Evolutionary conservation across 2,329 filamentous ascomycete species (phyloP).

Genomic region (Lojkania enalia): DNA sequence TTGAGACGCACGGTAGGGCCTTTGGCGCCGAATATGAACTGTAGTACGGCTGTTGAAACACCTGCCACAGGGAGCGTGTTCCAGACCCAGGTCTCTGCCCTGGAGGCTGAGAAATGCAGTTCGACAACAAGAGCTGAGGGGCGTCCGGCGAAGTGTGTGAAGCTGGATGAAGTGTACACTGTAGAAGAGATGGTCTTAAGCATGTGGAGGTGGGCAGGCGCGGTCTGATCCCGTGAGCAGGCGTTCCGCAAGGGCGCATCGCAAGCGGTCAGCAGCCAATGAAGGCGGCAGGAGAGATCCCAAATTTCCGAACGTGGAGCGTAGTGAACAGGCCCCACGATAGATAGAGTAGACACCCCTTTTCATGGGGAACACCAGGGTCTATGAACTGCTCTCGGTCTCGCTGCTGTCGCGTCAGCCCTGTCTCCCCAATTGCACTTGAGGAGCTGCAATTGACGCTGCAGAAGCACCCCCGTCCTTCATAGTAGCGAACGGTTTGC

Average conservation of each 20-base stretch:
- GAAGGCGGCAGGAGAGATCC: constrained; percentile 9
- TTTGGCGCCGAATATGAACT: constrained; percentile 12
- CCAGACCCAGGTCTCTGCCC: neutral
- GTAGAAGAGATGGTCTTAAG: too few species aligned
- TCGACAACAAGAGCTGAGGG: constrained; percentile 3
- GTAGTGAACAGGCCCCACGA: constrained; percentile 11
- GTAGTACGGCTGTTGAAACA: constrained; percentile 9
- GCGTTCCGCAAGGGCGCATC: constrained; percentile 23
- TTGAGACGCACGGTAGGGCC: constrained; percentile 8
- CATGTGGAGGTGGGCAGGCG: constrained; percentile 16
- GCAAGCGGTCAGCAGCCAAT: constrained; percentile 8
- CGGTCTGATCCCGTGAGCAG: constrained; percentile 25
- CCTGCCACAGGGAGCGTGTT: neutral
- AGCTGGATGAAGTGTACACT: constrained; percentile 4
- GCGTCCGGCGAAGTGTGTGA: constrained; percentile 3
- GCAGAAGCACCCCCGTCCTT: neutral
- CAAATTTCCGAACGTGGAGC: constrained; percentile 26
- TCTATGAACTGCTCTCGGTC: constrained; percentile 11
- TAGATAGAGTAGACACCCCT: constrained; percentile 23
- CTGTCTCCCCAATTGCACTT: constrained; percentile 22
- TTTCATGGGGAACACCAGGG: constrained; percentile 19
- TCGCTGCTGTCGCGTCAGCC: constrained; percentile 17
- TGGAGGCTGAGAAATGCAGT: neutral
- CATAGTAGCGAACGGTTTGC: too few species aligned
- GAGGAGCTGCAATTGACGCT: constrained; percentile 16